Percentiles rank a stretch among this genome's conserved stretches.
phyloP scores from a whole-genome alignment of 108 stramenopile species.

The Halocafeteria seosinensis region DNA sequence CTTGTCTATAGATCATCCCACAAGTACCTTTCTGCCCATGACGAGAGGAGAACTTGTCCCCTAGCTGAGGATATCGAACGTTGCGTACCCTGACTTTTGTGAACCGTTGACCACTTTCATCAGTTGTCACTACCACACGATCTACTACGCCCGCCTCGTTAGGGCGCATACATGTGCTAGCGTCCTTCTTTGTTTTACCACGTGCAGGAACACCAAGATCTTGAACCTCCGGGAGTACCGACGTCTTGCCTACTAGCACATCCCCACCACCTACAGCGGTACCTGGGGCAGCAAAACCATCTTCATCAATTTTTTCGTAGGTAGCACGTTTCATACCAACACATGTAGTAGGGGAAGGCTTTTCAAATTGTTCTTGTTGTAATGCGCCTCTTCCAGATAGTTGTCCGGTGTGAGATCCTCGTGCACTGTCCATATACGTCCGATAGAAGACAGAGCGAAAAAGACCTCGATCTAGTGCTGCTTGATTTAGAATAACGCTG shows the following conservation, averaged over 20 bases:
- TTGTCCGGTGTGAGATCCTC: neutral
- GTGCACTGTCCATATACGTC: constrained; percentile 3
- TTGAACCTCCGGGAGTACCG: constrained; percentile 1
- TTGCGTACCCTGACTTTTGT: constrained; percentile 92
- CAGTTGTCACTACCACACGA: constrained; percentile 45
- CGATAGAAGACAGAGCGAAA: constrained; percentile 58
- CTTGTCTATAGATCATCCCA: constrained; percentile 93
- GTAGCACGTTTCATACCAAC: constrained; percentile 63
- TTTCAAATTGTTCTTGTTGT: constrained; percentile 3
- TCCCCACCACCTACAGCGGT: constrained; percentile 84
- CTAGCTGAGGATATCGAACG: constrained; percentile 79
- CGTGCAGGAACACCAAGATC: neutral
- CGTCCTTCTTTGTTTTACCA: constrained; percentile 2
- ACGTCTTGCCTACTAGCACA: constrained; percentile 87
- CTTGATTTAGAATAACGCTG: constrained; percentile 93
- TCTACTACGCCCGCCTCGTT: constrained; percentile 55
- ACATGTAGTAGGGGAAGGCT: constrained; percentile 9
- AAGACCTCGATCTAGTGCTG: constrained; percentile 88
- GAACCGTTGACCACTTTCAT: constrained; percentile 72
- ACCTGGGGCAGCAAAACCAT: constrained; percentile 83
- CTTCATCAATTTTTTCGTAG: constrained; percentile 88
- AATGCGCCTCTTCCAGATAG: neutral
- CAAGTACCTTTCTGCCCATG: constrained; percentile 99
- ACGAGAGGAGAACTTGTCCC: constrained; percentile 80
- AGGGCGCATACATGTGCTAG: neutral